Base-by-base conservation (phyloP, 371 early-diverging fungal species). In the Coemansia sp. region DNA sequence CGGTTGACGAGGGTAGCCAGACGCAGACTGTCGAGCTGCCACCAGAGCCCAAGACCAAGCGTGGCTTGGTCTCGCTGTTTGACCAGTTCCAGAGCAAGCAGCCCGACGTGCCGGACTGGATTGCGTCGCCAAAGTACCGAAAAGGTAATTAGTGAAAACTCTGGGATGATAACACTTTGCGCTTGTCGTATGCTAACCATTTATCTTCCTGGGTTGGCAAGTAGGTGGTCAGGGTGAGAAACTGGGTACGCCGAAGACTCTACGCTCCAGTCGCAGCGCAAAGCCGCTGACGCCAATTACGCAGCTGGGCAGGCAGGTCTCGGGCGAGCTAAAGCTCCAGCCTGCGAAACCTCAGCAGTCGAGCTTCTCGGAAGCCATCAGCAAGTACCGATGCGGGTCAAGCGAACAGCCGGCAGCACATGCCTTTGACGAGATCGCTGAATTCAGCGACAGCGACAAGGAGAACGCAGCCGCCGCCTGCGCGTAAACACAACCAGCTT, bases 371-470 rank as follows among this genome's bases (percentile, higher is more conserved):
- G 52, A 52, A n/a, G 31, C 53, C 4, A 53, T 39, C n/a, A 32
- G 49, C 32, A 59, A 61, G 48, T 54, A 34, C 32, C 50, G 48
- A 13, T 65, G 62, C n/a, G 40, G 14, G 4, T 20, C 65, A 8
- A 4, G n/a, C 1, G 10, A 9, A 8, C 3, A 32, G 4, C 43
- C n/a, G 0, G n/a, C 34, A 14, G 45, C 57, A 5, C 16, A 7
- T 1, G 13, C 5, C 16, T 65, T 53, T 2, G 74, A 68, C 32
- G 75, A 74, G 3, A 74, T 74, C 31, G 57, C 70, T 4, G 75
- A 74, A 32, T 57, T 38, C 63, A 68, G 69, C 42, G 74, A 58
- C 26, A 65, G 59, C 50, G 75, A 74, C 13, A 68, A 57, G n/a
- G 73, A 70, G 26, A 62, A 65, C 38, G 36, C 48, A 5, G 20